A percentile compares a stretch with the other conserved stretches of the same genome.
phyloP scores from a whole-genome alignment of 2,329 filamentous ascomycete genomes.

The Diplocarpon mali region DNA sequence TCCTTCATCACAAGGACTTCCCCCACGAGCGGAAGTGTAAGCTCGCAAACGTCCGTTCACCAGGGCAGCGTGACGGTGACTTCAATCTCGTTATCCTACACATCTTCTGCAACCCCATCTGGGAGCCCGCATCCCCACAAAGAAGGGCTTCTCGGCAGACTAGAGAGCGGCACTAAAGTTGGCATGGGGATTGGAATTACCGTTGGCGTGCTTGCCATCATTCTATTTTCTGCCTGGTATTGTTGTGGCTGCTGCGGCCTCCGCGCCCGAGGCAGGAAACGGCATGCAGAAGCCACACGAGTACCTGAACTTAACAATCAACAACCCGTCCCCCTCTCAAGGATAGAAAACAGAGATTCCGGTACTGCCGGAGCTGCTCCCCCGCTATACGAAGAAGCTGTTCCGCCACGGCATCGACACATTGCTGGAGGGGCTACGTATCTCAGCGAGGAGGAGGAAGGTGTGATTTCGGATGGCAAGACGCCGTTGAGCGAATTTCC shows the following conservation, averaged over 20 bases:
- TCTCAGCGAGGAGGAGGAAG: slow-evolving; percentile 15
- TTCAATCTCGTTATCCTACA: not conserved
- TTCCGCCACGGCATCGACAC: slow-evolving; percentile 14
- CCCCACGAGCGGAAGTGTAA: too few species aligned
- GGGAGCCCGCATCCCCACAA: not conserved
- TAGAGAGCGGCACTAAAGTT: slow-evolving; percentile 8
- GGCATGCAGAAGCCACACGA: not conserved
- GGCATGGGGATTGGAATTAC: slow-evolving; percentile 5
- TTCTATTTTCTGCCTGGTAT: slow-evolving; percentile 12
- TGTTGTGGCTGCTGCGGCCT: slow-evolving; percentile 19
- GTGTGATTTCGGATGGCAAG: slow-evolving; percentile 21
- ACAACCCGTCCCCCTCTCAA: slow-evolving; percentile 5
- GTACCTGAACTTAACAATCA: slow-evolving; percentile 1
- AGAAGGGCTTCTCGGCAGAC: slow-evolving; percentile 1
- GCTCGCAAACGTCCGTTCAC: too few species aligned
- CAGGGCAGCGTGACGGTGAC: not conserved
- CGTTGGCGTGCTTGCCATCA: slow-evolving; percentile 8
- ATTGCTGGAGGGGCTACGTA: slow-evolving; percentile 12
- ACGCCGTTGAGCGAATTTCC: slow-evolving; percentile 23
- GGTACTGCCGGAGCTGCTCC: slow-evolving; percentile 12
- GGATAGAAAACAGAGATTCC: not conserved
- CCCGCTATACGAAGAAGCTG: slow-evolving; percentile 18
- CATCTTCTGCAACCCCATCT: not conserved
- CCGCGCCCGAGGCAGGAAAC: slow-evolving; percentile 3
- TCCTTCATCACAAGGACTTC: not conserved